Conservation (phyloP, 2,329 filamentous ascomycete genomes). For the Aplosporella prunicola region DNA sequence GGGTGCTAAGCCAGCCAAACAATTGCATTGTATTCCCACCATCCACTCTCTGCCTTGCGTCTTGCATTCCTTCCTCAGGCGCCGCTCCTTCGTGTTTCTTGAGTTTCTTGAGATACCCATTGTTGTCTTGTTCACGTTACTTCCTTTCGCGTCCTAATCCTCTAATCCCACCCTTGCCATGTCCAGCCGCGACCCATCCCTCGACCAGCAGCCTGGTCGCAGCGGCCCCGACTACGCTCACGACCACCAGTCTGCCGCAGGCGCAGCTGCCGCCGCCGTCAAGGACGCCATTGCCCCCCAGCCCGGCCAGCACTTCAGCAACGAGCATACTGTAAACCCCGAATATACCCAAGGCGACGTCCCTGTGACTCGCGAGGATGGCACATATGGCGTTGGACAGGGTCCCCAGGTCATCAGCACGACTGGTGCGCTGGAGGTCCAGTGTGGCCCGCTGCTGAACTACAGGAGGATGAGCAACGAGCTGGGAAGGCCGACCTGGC, state of each 20-base stretch:
- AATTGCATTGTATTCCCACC: background rate
- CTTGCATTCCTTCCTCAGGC: too few species aligned
- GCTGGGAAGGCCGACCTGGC: slow-evolving; percentile 50
- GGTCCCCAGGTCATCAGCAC: slow-evolving; percentile 37
- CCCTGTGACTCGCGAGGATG: background rate
- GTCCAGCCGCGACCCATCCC: slow-evolving; percentile 3
- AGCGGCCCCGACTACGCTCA: too few species aligned
- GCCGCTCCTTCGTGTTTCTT: too few species aligned
- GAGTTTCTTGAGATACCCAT: too few species aligned
- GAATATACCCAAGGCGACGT: background rate
- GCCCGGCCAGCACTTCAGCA: background rate
- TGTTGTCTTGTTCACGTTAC: too few species aligned
- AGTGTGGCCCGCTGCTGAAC: slow-evolving; percentile 67
- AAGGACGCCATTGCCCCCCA: too few species aligned
- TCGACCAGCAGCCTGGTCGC: too few species aligned
- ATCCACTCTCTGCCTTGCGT: background rate
- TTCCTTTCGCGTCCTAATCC: too few species aligned
- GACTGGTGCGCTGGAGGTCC: slow-evolving; percentile 42
- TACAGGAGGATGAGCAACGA: slow-evolving; percentile 62
- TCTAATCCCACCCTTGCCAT: background rate
- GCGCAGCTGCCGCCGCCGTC: slow-evolving; percentile 2
- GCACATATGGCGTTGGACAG: slow-evolving; percentile 27
- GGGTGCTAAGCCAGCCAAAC: too few species aligned
- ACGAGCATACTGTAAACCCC: background rate
- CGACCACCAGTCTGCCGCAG: slow-evolving; percentile 1